Conservation (phyloP, 768 basidiomycete genomes). For the Tulasnella sp. region DNA sequence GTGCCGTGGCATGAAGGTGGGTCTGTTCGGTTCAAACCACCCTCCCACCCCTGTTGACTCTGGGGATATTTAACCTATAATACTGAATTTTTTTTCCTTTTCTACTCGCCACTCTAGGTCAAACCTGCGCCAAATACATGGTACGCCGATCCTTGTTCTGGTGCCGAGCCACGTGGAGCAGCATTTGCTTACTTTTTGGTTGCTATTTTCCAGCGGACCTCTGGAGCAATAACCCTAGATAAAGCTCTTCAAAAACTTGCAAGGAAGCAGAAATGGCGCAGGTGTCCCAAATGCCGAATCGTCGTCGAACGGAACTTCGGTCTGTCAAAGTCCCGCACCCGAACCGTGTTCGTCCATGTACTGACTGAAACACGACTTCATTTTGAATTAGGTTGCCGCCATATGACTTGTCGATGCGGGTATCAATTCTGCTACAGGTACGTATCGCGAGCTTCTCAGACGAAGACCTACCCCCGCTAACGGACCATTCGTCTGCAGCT, state of each 20-base stretch:
- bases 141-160: neutral
- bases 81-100: too few relatives aligned
- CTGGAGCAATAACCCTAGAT: neutral
- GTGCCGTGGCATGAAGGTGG: constrained; percentile 13
- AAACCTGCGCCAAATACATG: neutral
- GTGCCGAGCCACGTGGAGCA: neutral
- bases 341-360: neutral
- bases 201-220: neutral
- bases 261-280: neutral
- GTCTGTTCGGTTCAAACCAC: neutral
- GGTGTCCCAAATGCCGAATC: constrained; percentile 11
- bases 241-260: neutral
- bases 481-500: neutral
- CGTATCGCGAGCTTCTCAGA: neutral
- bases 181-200: neutral
- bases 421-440: neutral
- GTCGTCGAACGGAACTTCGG: neutral
- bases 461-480: neutral
- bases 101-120: neutral
- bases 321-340: neutral
- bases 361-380: neutral
- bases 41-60: neutral
- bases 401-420: neutral
- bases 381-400: neutral
- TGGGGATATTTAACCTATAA: too few relatives aligned